A percentile compares a stretch with the other conserved stretches of the same genome.
Evolutionary conservation across 1,139 yeast genomes (phyloP).

Genomic region (Pneumocystis sp.): DNA sequence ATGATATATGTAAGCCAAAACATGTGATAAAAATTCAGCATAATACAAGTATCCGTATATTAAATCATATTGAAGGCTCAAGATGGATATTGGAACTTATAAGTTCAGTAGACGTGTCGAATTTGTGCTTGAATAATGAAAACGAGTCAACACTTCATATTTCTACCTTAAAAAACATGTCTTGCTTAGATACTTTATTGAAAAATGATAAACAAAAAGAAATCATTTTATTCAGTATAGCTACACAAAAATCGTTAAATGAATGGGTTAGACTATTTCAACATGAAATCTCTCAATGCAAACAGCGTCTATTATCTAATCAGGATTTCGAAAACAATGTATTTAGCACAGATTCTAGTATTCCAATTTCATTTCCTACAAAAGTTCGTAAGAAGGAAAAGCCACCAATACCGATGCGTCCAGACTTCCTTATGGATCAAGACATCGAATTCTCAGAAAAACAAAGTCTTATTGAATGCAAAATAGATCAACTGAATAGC

Average conservation of each 20-base stretch:
- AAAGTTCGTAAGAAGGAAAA: not conserved
- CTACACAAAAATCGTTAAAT: not conserved
- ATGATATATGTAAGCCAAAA: not conserved
- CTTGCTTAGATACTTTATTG: not conserved
- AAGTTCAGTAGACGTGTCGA: not conserved
- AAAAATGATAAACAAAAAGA: not conserved
- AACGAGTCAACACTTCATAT: not conserved
- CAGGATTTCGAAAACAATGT: not conserved
- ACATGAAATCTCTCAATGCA: not conserved
- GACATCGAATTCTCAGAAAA: not conserved
- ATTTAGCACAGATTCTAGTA: not conserved
- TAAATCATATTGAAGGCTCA: not conserved
- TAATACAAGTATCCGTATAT: not conserved
- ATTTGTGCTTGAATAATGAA: not conserved
- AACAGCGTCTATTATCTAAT: not conserved
- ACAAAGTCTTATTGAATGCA: not conserved
- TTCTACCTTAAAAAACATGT: not conserved
- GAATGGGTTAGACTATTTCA: not conserved
- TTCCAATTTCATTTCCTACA: not conserved
- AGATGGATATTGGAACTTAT: not conserved
- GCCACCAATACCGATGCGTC: not conserved
- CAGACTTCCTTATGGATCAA: not conserved
- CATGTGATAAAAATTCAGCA: not conserved
- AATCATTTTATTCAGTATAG: not conserved
- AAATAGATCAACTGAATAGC: not conserved